Conservation (phyloP, 2,329 filamentous ascomycete genomes). For the Aspergillus costaricaensis region DNA sequence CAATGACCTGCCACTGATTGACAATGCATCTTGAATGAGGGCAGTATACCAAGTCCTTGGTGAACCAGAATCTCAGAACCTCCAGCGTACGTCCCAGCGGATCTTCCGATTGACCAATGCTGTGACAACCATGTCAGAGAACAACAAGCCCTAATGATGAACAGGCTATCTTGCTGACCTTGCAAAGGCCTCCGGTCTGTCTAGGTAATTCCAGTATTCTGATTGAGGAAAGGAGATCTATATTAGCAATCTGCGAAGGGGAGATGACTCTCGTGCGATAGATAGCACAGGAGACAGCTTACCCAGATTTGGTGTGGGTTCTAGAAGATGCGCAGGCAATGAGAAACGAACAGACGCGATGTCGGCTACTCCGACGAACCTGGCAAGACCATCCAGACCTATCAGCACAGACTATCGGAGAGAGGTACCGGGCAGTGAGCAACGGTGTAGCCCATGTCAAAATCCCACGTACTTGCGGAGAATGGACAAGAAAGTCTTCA, state of each 20-base stretch:
- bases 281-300: conserved; percentile 23
- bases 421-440: background rate
- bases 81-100: conserved; percentile 91
- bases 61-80: conserved; percentile 96
- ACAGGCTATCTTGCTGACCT: conserved; percentile 47
- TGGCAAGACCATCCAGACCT: conserved; percentile 41
- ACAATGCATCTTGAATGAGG: background rate
- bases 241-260: conserved; percentile 19
- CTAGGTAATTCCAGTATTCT: conserved; percentile 99
- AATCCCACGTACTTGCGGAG: conserved; percentile 68
- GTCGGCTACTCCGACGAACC: conserved; percentile 94
- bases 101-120: conserved; percentile 86
- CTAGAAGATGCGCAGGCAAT: conserved; percentile 88
- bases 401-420: conserved; percentile 1
- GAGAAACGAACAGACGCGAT: conserved; percentile 96
- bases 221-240: conserved; percentile 1
- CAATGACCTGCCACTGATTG: conserved; percentile 17
- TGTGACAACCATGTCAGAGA: conserved; percentile 46
- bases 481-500: conserved; percentile 85
- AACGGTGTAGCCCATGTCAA: background rate
- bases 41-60: conserved; percentile 75
- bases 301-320: conserved; percentile 90
- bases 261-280: background rate
- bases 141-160: conserved; percentile 20
- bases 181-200: conserved; percentile 87